Conservation (phyloP, 345 rosid species). For the Rhizophora mangle region DNA sequence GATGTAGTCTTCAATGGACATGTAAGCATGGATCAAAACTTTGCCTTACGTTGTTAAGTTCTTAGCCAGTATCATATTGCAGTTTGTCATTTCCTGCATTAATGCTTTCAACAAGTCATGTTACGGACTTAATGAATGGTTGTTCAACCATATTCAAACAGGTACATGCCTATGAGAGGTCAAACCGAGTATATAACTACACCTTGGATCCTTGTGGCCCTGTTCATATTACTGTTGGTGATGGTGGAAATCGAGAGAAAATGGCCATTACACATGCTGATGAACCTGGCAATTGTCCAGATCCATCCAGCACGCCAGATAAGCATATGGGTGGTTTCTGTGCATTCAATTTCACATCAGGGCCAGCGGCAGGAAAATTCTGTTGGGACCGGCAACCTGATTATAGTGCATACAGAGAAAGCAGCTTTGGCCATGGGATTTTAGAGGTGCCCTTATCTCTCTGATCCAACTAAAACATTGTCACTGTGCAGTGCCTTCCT, state of each 20-base stretch:
- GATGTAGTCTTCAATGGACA: constrained; percentile 84
- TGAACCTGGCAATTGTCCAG: constrained; percentile 80
- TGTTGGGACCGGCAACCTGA: constrained; percentile 95
- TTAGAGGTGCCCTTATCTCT: constrained; percentile 57
- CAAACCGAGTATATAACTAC: constrained; percentile 85
- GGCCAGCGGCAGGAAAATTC: constrained; percentile 60
- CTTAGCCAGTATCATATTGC: too few relatives aligned
- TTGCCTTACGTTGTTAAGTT: too few relatives aligned
- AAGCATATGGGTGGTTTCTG: constrained; percentile 58
- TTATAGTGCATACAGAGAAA: constrained; percentile 83
- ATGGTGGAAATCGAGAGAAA: constrained; percentile 72
- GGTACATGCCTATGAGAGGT: constrained; percentile 95
- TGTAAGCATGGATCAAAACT: constrained; percentile 27
- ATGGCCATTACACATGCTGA: constrained; percentile 68
- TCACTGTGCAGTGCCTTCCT: too few relatives aligned
- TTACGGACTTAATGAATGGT: too few relatives aligned
- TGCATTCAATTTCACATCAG: constrained; percentile 73
- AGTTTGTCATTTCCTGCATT: too few relatives aligned
- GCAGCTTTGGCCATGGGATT: constrained; percentile 94
- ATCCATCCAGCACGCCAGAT: constrained; percentile 54
- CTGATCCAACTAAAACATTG: not conserved
- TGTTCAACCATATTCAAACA: constrained; percentile 15
- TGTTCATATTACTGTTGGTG: constrained; percentile 66
- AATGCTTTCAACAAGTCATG: too few relatives aligned
- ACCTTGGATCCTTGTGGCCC: constrained; percentile 78